Conservation (phyloP, 2,329 filamentous ascomycete species). For the Ceratocystis eucalypticola region DNA sequence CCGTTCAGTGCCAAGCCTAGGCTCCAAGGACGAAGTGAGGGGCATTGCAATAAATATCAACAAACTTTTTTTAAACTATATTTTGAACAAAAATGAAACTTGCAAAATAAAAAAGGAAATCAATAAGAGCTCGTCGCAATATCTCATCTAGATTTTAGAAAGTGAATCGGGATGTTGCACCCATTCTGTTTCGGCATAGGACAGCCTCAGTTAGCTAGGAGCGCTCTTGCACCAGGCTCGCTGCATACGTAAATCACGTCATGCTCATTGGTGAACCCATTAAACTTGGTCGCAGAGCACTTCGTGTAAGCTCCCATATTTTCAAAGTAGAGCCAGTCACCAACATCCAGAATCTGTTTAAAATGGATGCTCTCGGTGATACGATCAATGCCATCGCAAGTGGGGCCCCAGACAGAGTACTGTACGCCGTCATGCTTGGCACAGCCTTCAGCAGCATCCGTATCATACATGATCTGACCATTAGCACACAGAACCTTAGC, state of each 20-base stretch:
- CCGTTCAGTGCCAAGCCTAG: slow-evolving; percentile 9
- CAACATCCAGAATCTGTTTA: slow-evolving; percentile 65
- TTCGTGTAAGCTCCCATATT: slow-evolving; percentile 98
- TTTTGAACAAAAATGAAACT: not conserved
- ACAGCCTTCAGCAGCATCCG: slow-evolving; percentile 35
- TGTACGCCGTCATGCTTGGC: slow-evolving; percentile 40
- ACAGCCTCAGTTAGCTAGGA: slow-evolving; percentile 27
- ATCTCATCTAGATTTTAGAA: slow-evolving; percentile 5
- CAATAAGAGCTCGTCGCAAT: not conserved
- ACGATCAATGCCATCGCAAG: slow-evolving; percentile 93
- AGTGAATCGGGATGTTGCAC: not conserved
- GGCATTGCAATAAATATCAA: not conserved
- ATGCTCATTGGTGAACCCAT: slow-evolving; percentile 86
- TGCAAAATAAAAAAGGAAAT: slow-evolving; percentile 13
- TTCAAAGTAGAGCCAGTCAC: slow-evolving; percentile 98
- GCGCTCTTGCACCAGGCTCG: slow-evolving; percentile 69
- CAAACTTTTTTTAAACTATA: slow-evolving; percentile 11
- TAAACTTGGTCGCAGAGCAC: slow-evolving; percentile 95
- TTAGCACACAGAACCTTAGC: slow-evolving; percentile 63
- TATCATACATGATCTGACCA: slow-evolving; percentile 45
- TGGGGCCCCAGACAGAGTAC: slow-evolving; percentile 97
- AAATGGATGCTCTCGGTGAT: slow-evolving; percentile 74
- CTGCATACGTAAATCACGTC: slow-evolving; percentile 91
- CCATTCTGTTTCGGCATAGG: not conserved
- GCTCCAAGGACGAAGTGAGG: not conserved